Evolutionary conservation across 192 early-diverging fungal genomes (phyloP).

Genomic region (Mortierella claussenii): DNA sequence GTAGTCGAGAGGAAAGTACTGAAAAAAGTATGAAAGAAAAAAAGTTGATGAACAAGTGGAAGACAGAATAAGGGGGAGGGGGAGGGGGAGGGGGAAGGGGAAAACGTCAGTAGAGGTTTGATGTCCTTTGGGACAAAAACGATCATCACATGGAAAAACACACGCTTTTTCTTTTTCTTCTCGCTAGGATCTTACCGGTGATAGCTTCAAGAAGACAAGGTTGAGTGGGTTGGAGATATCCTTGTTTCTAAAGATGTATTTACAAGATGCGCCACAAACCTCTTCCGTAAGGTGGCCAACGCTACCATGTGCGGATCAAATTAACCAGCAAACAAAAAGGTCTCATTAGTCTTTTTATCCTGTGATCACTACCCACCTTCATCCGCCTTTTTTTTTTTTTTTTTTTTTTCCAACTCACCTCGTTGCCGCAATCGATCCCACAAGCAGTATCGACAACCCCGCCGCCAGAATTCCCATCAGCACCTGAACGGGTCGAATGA

Average conservation of each 20-base stretch:
- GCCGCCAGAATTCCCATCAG: slow-evolving; percentile 21
- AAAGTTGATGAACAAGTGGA: no score
- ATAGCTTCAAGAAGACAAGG: slow-evolving; percentile 56
- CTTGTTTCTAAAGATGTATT: slow-evolving; percentile 60
- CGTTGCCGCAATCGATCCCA: slow-evolving; percentile 32
- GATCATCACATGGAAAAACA: no score
- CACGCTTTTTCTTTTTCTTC: no score
- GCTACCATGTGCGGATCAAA: no score
- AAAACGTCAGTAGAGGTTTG: no score
- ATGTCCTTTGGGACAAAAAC: no score
- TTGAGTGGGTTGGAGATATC: slow-evolving; percentile 65
- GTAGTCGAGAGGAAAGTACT: slow-evolving; percentile 67
- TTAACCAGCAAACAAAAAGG: neutral
- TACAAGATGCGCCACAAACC: slow-evolving; percentile 66
- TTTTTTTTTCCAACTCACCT: slow-evolving; percentile 11
- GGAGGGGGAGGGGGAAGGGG: no score
- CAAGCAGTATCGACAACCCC: slow-evolving; percentile 13
- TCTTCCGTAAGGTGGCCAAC: slow-evolving; percentile 59
- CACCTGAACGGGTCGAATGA: slow-evolving; percentile 43
- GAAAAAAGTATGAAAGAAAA: no score
- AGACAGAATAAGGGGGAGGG: no score
- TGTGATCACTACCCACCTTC: no score
- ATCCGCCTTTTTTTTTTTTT: no score
- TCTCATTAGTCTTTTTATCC: neutral
- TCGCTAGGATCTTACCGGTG: slow-evolving; percentile 62